These are phyloP conservation scores for Colletotrichum higginsianum DNA, from an alignment of 2,329 filamentous ascomycete genomes.

Conservation along the genomic window DNA sequence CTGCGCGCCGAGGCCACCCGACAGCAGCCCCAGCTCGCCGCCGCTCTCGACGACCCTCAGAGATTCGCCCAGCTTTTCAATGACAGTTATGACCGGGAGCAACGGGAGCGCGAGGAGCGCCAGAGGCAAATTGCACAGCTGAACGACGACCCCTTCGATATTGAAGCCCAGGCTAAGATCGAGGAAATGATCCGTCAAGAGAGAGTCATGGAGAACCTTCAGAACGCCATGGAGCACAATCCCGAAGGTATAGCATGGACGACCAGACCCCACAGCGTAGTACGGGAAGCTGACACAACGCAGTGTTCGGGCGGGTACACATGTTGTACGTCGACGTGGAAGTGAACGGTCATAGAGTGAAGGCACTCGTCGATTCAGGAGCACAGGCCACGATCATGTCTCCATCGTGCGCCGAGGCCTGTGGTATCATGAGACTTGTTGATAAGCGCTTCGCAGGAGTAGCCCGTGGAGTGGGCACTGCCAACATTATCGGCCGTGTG, in stretches of 20 bases:
- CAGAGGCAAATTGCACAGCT: constrained; percentile 87
- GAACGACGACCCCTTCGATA: constrained; percentile 95
- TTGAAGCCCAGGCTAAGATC: constrained; percentile 91
- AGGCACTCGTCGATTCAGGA: constrained; percentile 96
- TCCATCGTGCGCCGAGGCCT: constrained; percentile 88
- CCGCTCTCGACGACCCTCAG: constrained; percentile 80
- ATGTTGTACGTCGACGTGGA: constrained; percentile 97
- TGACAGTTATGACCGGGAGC: constrained; percentile 78
- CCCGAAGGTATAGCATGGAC: constrained; percentile 81
- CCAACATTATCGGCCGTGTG: constrained; percentile 93
- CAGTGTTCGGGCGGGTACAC: constrained; percentile 94
- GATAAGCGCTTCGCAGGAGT: constrained; percentile 94
- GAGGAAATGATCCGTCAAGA: constrained; percentile 98
- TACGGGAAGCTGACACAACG: constrained; percentile 24
- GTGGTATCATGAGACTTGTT: constrained; percentile 96
- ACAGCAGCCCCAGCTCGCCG: constrained; percentile 82
- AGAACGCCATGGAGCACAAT: constrained; percentile 97
- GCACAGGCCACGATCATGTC: constrained; percentile 99
- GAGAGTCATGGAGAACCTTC: constrained; percentile 92
- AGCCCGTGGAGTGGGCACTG: constrained; percentile 93
- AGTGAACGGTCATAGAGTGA: constrained; percentile 92
- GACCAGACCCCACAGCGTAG: background rate
- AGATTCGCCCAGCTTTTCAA: constrained; percentile 82
- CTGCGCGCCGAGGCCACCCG: constrained; percentile 79
- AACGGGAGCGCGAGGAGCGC: constrained; percentile 81